These are phyloP conservation scores for Vitis hybrid DNA, from an alignment of 177 flowering plant genomes.

Conservation along the genomic window DNA sequence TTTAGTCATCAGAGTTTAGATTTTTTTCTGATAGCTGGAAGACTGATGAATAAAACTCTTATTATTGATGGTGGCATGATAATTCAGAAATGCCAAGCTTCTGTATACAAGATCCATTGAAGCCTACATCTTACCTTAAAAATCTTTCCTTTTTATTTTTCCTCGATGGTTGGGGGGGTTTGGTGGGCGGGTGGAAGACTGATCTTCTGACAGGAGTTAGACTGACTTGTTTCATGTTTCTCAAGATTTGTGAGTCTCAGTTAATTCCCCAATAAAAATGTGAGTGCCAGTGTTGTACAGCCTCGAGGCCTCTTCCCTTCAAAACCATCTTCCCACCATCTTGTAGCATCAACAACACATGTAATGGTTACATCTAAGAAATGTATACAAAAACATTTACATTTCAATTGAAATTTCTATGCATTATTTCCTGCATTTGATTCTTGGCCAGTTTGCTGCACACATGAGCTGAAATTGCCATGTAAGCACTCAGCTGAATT, in stretches of 20 bases:
- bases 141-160: background rate
- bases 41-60: background rate
- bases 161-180: too few species aligned
- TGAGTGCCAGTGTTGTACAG: slow-evolving; percentile 19
- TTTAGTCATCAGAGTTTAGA: background rate
- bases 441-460: too few species aligned
- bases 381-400: slow-evolving; percentile 5
- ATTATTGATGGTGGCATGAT: background rate
- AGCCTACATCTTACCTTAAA: background rate
- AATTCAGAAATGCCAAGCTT: background rate
- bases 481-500: too few species aligned
- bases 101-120: background rate
- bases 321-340: background rate
- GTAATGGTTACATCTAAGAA: slow-evolving; percentile 11
- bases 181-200: background rate
- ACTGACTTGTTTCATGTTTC: background rate
- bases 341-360: background rate
- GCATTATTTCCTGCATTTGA: too few species aligned
- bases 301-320: background rate
- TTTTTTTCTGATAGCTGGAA: background rate
- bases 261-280: slow-evolving; percentile 7
- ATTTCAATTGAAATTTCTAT: background rate
- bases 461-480: too few species aligned
- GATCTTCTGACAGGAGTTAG: slow-evolving; percentile 1
- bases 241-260: background rate